Base-by-base conservation (phyloP, 768 basidiomycete species). In the Lentinula boryana region DNA sequence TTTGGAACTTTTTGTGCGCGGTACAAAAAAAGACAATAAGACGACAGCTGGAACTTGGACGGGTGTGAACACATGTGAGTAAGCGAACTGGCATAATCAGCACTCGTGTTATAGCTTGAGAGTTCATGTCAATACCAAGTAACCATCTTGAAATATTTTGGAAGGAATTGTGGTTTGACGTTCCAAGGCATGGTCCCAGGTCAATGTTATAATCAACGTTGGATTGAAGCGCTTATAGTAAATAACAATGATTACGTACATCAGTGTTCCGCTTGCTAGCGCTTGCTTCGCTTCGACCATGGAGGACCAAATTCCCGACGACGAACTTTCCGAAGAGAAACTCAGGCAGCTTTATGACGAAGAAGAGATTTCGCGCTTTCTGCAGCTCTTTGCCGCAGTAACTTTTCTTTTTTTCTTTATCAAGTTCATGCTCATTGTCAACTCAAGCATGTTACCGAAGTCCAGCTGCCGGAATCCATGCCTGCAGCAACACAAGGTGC, bases 311-410 rank as follows among this genome's bases (percentile, higher is more conserved):
- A 46, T 46, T 46, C 44, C 44, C 16, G 44, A 46, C 44, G 51
- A 68, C 41, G 73, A 73, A 4, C 67, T 84, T 31, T 77, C 79
- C 7, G 84, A 87, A 66, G 69, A 71, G 27, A 74, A 86, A 64
- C 73, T 88, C 18, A 75, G 87, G 43, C 78, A 82, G 43, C 65
- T 84, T 31, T 87, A 83, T 62, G 86, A 88, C 27, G 77, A 81
- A 57, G 85, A 87, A 67, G 85, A 88, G 71, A 81, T 87, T 13
- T 77, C 84, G 15, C 73, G 84, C 31, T 88, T 85, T 67, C 70
- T 88, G 32, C 67, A 72, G 48, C 67, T 87, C n/a, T 89, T 89
- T 70, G 81, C 84, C 44, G 74, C 78, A 38, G 86, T 86, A 66
- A 68, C 80, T 35, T 10, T 57, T 21, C 15, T 16, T 56, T 56